These are phyloP conservation scores for Papiliotrema nemorosa DNA, from an alignment of 1,284 basidiomycete species.

Conservation along the genomic window DNA sequence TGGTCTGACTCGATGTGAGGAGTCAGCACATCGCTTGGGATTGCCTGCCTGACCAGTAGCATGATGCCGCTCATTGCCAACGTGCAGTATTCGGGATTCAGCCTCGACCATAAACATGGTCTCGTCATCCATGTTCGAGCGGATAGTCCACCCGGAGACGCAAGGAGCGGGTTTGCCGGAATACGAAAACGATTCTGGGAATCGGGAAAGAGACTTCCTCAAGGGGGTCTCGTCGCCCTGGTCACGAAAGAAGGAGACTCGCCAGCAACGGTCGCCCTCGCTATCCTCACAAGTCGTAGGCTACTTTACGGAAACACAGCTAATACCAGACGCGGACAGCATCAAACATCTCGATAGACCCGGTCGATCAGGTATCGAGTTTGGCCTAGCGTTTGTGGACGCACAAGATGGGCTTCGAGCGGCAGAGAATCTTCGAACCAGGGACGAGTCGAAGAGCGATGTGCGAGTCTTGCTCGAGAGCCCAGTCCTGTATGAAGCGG, in stretches of 20 bases:
- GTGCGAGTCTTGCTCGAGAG: constrained; percentile 56
- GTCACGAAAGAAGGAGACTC: no score
- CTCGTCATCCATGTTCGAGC: constrained; percentile 53
- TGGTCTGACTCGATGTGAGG: no score
- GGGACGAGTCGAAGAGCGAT: neutral
- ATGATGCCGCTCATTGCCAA: constrained; percentile 60
- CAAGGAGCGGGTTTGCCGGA: constrained; percentile 4
- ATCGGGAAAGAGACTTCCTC: constrained; percentile 55
- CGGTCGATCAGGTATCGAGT: neutral
- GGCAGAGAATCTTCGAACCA: constrained; percentile 27
- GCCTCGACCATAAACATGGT: constrained; percentile 53
- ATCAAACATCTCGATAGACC: neutral
- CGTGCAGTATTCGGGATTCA: constrained; percentile 51
- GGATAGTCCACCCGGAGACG: constrained; percentile 56
- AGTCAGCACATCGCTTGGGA: no score
- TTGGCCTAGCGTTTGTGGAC: constrained; percentile 44
- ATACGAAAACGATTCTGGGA: constrained; percentile 56
- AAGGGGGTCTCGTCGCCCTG: constrained; percentile 59
- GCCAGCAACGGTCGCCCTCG: no score
- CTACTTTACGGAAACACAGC: no score
- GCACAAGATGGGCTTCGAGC: constrained; percentile 51
- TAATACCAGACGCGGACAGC: neutral
- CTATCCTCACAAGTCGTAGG: no score
- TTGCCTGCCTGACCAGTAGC: constrained; percentile 32
- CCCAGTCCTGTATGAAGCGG: constrained; percentile 60